Conservation (phyloP, 2,329 filamentous ascomycete species). For the Pseudogymnoascus sp. region DNA sequence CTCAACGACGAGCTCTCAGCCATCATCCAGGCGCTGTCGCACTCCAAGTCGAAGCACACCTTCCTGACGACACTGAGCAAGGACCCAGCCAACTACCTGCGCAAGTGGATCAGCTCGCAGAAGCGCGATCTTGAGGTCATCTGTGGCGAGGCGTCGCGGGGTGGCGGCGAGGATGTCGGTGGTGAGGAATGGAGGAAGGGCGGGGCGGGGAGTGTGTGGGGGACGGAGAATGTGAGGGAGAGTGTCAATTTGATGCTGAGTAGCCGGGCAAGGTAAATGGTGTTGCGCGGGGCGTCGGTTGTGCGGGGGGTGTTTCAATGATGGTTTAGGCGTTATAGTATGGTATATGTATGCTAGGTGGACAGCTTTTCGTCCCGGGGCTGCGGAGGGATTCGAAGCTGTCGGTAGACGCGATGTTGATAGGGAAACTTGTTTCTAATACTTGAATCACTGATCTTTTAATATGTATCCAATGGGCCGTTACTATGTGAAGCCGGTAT, state of each 20-base stretch:
- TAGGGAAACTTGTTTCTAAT: slow-evolving; percentile 1
- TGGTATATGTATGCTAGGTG: not conserved
- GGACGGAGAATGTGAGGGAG: slow-evolving; percentile 51
- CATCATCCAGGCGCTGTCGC: slow-evolving; percentile 71
- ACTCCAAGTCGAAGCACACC: slow-evolving; percentile 81
- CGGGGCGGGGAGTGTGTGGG: slow-evolving; percentile 55
- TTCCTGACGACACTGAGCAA: slow-evolving; percentile 74
- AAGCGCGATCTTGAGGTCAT: slow-evolving; percentile 84
- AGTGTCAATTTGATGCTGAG: slow-evolving; percentile 52
- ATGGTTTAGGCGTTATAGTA: not conserved
- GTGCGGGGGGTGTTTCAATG: not conserved
- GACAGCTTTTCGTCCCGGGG: not conserved
- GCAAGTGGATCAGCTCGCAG: slow-evolving; percentile 83
- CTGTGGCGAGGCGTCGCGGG: slow-evolving; percentile 65
- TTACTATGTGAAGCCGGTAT: not conserved
- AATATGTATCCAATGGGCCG: not conserved
- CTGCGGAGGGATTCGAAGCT: not conserved
- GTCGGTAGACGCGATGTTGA: not conserved
- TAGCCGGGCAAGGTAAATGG: slow-evolving; percentile 16
- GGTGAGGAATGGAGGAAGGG: slow-evolving; percentile 64
- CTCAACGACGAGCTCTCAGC: slow-evolving; percentile 82
- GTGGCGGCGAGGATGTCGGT: slow-evolving; percentile 46
- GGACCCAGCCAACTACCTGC: slow-evolving; percentile 77
- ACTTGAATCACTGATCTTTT: not conserved
- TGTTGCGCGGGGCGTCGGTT: not conserved